Base-by-base conservation (phyloP, 2,329 filamentous ascomycete genomes). In the Aspergillus sp. region DNA sequence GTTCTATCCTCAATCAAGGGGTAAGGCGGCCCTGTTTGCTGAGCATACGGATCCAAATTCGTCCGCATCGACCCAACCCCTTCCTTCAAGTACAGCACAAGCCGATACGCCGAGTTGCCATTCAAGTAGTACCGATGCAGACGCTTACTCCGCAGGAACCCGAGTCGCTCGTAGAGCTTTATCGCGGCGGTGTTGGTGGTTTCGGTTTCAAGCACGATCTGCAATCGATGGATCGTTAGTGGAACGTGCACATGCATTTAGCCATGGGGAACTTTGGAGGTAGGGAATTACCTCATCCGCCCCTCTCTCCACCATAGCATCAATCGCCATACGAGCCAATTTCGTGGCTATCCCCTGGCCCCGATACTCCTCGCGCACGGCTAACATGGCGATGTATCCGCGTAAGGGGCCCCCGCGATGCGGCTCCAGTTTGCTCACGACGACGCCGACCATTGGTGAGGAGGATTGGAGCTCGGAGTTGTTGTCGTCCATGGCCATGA, bases 351-450 rank as follows among this genome's bases (percentile, higher is more conserved):
- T 92, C 1, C 95, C 94, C 65, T 88, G 86, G 5, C 93, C 92
- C 21, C 95, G 88, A 70, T 91, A 89, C 25, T 87, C 81, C 41
- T 91, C 87, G 47, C 89, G 87, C 5, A 97, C 93, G n/a, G 95
- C 95, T 45, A 99, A 84, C 95, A 99, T 99, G 72, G 95, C 95
- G 68, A 99, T 98, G 79, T 99, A 99, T 59, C 95, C 95, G 64
- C 95, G 87, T 65, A 92, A 83, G 1, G 92, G 93, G 65, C 94
- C 92, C 5, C 90, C 91, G 21, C 91, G 86, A 78, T 99, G 95
- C 23, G 87, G 85, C 75, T 99, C 95, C 61, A 99, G 87, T 76
- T 99, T 99, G 78, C 90, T 97, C 62, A 99, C 89, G 48, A 99
- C 90, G 49, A 98, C 93, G 59, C 95, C 95, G 61, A 97, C 86